These are phyloP conservation scores for Dionaea muscipula DNA, from an alignment of 179 eudicot species.

Conservation along the genomic window DNA sequence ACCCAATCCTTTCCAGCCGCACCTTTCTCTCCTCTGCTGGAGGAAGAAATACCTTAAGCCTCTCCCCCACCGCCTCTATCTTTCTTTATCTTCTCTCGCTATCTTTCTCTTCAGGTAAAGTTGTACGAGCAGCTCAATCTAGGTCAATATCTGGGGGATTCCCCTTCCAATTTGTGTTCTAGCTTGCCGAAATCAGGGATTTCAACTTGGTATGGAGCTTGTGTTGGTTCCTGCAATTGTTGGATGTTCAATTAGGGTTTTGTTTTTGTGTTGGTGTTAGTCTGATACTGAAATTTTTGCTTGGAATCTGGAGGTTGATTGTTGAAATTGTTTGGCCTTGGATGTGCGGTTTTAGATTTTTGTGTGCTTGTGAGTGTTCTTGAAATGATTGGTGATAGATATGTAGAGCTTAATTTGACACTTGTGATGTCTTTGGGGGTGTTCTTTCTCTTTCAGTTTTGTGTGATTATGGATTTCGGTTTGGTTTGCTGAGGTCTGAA, in stretches of 20 bases:
- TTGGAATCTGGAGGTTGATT: conserved; percentile 3
- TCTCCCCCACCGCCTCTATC: background rate
- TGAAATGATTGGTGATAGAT: too few species aligned
- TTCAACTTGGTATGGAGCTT: background rate
- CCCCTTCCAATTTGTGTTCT: background rate
- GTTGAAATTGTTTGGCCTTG: background rate
- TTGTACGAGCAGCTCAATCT: conserved; percentile 9
- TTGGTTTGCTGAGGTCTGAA: too few species aligned
- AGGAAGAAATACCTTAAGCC: too few species aligned
- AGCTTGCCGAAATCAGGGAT: background rate
- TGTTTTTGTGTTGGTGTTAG: background rate
- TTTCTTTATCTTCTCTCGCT: background rate
- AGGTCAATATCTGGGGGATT: conserved; percentile 1
- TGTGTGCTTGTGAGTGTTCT: too few species aligned
- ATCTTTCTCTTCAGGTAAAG: conserved; percentile 14
- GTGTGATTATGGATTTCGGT: too few species aligned
- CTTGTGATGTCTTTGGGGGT: too few species aligned
- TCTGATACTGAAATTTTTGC: background rate
- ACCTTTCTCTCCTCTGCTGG: too few species aligned
- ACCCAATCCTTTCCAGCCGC: too few species aligned
- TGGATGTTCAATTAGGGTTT: background rate
- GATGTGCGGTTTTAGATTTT: too few species aligned
- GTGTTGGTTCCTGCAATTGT: background rate
- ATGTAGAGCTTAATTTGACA: too few species aligned
- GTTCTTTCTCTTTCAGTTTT: too few species aligned